Conservation (phyloP, 2,329 filamentous ascomycete genomes). For the Elsinoe batatas region DNA sequence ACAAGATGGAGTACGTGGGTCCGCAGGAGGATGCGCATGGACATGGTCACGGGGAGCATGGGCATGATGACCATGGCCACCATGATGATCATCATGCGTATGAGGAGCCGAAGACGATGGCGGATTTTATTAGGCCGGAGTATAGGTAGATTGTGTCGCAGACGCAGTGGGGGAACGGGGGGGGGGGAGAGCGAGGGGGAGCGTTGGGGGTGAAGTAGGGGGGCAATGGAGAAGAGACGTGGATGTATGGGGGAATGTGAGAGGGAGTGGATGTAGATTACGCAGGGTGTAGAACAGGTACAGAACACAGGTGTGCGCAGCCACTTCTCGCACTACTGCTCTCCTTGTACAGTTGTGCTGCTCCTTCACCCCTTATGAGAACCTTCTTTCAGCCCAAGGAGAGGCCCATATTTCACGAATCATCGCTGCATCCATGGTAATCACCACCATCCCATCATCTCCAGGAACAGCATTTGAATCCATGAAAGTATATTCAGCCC, state of each 20-base stretch:
- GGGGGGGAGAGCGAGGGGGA: background rate
- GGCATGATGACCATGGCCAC: constrained; percentile 45
- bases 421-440: too few relatives aligned
- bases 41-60: constrained; percentile 38
- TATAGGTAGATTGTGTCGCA: constrained; percentile 88
- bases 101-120: constrained; percentile 90
- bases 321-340: background rate
- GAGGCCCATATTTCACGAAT: too few relatives aligned
- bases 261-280: background rate
- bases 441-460: too few relatives aligned
- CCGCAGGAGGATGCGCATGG: constrained; percentile 63
- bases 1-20: constrained; percentile 97
- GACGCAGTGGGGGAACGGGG: background rate
- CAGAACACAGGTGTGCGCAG: background rate
- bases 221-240: background rate
- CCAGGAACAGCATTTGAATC: too few relatives aligned
- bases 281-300: background rate
- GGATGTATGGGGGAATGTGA: background rate
- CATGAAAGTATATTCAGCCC: too few relatives aligned
- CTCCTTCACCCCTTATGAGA: background rate
- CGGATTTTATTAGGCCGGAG: constrained; percentile 89
- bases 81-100: constrained; percentile 43
- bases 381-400: too few relatives aligned
- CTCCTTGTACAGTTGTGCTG: background rate
- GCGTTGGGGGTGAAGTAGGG: too few relatives aligned